phyloP scores from a whole-genome alignment of 345 rosid species.

The Eucalyptus cloeziana region DNA sequence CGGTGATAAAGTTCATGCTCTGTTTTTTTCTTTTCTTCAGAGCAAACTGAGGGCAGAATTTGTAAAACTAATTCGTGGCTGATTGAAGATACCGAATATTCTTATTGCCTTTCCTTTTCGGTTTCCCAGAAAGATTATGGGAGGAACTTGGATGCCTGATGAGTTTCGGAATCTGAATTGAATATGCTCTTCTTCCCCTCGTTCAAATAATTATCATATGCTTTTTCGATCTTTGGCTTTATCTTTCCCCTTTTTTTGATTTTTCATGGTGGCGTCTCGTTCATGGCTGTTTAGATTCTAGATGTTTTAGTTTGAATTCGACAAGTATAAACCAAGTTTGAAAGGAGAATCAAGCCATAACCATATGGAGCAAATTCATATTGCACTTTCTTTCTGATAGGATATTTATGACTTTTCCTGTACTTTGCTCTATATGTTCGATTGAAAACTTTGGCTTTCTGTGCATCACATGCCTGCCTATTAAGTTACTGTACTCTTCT shows the following conservation, averaged over 20 bases:
- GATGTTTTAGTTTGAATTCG: not conserved
- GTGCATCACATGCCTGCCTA: not conserved
- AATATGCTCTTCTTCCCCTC: not conserved
- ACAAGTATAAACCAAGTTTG: not conserved
- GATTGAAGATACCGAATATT: not conserved
- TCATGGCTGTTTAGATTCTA: not conserved
- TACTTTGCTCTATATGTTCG: not conserved
- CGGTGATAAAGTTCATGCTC: not conserved
- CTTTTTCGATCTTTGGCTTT: not conserved
- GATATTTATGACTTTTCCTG: not conserved
- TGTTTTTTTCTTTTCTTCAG: not conserved
- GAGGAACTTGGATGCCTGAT: not conserved
- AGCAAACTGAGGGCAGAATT: not conserved
- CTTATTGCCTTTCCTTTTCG: not conserved
- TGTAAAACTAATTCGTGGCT: not conserved
- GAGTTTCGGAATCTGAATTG: not conserved
- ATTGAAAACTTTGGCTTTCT: not conserved
- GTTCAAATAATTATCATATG: not conserved
- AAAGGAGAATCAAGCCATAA: not conserved
- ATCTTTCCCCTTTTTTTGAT: not conserved
- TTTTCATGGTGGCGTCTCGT: not conserved
- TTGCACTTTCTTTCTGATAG: not conserved
- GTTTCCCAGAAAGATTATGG: not conserved
- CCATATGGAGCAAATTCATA: not conserved
- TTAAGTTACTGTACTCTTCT: not conserved